Conservation (phyloP, 352 stramenopile species). For the Hyaloperonospora arabidopsidis region DNA sequence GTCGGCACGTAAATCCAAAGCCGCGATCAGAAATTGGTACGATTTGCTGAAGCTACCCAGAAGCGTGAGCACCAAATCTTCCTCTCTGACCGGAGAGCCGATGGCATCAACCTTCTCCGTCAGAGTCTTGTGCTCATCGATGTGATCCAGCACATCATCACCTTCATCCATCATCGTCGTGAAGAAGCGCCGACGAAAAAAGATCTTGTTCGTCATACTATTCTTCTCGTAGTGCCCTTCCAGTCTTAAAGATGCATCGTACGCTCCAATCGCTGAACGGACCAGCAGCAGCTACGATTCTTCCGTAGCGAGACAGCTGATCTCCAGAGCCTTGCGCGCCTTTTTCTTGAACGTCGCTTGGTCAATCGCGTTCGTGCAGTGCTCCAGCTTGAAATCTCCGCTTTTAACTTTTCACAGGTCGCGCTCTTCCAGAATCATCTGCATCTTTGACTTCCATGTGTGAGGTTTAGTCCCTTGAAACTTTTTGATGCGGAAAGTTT, state of each 20-base stretch:
- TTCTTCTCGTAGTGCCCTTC: neutral
- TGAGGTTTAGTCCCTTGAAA: neutral
- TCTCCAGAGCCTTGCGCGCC: neutral
- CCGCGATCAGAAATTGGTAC: no score
- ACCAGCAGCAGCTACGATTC: no score
- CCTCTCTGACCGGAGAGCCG: neutral
- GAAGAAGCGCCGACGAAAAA: neutral
- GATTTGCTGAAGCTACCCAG: neutral
- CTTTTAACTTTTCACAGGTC: neutral
- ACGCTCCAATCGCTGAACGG: no score
- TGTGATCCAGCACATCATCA: constrained; percentile 1
- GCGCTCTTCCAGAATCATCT: constrained; percentile 1
- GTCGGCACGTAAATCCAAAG: neutral
- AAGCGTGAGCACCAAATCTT: neutral
- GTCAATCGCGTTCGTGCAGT: neutral
- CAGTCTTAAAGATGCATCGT: no score
- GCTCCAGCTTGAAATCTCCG: neutral
- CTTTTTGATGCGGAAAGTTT: neutral
- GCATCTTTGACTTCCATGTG: constrained; percentile 1
- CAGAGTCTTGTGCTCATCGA: neutral
- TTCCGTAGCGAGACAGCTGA: neutral
- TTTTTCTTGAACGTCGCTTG: neutral
- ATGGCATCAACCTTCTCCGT: neutral
- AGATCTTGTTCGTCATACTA: neutral
- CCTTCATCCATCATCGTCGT: constrained; percentile 1